Base-by-base conservation (phyloP, 2,329 filamentous ascomycete species). In the Hypoxylon sp. region DNA sequence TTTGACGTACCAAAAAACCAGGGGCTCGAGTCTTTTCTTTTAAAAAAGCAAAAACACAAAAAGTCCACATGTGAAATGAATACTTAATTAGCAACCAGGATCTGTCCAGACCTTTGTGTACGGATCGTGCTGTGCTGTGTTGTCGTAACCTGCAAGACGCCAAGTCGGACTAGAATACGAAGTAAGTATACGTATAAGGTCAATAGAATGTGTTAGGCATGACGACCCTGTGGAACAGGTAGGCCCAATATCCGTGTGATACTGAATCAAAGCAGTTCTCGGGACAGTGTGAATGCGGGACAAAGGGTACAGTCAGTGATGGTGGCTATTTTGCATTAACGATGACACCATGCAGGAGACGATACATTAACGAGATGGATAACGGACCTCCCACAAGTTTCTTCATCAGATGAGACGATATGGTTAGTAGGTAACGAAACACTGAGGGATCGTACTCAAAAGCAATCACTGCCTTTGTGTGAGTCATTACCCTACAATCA, bases 131-230 rank as follows among this genome's bases (percentile, higher is more conserved):
- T 58, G 50, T 34, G 52, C 53, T 58, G 51, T 65, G 58, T 41
- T 58, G 63, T 68, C 61, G 62, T 71, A 69, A 59, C 53, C 60
- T 67, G 62, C 62, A 62, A 66, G 60, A 52, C 46, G 65, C 60
- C 60, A 69, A 63, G 68, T 68, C 63, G 60, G 63, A 67, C 53
- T 57, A 58, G 66, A 69, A 69, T 69, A 71, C 66, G 65, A 67
- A 69, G 43, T 63, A 59, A 48, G 52, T 56, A 61, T 61, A 62
- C 55, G 60, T 64, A 65, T 63, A 57, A 63, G 41, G 43, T 55
- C 48, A 28, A 68, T 61, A 55, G 56, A 43, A 63, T 30, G 55
- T 68, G 56, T 56, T 49, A 65, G 56, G 53, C 49, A 57, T 34
- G 59, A 70, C 36, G 41, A 48, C 21, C 41, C 53, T 67, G 66